Conservation (phyloP, 768 basidiomycete species). For the Boletus barrowsii region DNA sequence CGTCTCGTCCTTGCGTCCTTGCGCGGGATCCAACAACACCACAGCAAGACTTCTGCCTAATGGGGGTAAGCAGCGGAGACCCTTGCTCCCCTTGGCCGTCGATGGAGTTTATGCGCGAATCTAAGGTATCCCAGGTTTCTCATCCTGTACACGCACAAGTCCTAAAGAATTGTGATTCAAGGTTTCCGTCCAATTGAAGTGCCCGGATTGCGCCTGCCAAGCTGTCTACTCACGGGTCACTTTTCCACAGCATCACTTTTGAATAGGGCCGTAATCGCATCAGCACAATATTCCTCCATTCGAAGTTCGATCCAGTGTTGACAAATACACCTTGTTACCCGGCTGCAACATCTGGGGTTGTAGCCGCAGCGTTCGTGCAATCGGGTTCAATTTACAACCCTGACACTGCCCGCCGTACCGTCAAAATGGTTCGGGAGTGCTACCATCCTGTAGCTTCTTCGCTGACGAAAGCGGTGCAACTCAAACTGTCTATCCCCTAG, state of each 20-base stretch:
- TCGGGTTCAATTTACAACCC: not conserved
- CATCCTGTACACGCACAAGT: not conserved
- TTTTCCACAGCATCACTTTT: not conserved
- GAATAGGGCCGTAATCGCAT: not conserved
- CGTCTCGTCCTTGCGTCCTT: not conserved
- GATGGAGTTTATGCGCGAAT: not conserved
- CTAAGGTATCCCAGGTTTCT: not conserved
- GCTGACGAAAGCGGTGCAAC: not conserved
- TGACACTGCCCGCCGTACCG: not conserved
- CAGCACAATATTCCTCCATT: not conserved
- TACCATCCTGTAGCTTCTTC: conserved; percentile 3
- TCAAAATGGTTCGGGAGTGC: not conserved
- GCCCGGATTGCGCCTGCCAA: not conserved
- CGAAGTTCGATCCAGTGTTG: not conserved
- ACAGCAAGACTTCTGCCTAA: not conserved
- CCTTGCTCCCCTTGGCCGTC: not conserved
- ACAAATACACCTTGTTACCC: too few relatives aligned
- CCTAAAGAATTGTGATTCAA: not conserved
- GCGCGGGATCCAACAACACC: not conserved
- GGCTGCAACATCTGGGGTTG: not conserved
- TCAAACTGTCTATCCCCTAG: not conserved
- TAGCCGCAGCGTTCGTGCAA: not conserved
- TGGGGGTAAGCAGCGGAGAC: not conserved
- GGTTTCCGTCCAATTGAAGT: not conserved
- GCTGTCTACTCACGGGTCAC: not conserved